phyloP scores from a whole-genome alignment of 2,329 filamentous ascomycete genomes.

The Aspergillus fumigatus region DNA sequence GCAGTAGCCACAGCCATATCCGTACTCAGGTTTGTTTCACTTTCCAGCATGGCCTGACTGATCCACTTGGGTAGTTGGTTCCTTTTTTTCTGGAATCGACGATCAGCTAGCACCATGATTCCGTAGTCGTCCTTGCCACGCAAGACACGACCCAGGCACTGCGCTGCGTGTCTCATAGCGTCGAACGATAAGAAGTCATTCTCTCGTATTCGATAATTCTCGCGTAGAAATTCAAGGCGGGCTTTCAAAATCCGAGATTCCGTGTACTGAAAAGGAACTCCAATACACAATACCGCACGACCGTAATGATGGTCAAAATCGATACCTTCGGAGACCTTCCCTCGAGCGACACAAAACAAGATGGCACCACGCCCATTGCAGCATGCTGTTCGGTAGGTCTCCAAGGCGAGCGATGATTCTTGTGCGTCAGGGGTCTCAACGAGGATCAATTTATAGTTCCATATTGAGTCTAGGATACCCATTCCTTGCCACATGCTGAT shows the following conservation, averaged over 20 bases:
- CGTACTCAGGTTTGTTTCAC: slow-evolving; percentile 84
- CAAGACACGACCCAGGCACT: slow-evolving; percentile 90
- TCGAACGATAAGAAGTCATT: slow-evolving; percentile 98
- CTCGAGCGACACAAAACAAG: slow-evolving; percentile 88
- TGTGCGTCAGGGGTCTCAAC: slow-evolving; percentile 97
- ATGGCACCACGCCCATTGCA: slow-evolving; percentile 95
- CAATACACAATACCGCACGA: slow-evolving; percentile 90
- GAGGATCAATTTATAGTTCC: slow-evolving; percentile 98
- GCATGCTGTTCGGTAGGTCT: slow-evolving; percentile 95
- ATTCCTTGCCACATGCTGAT: slow-evolving; percentile 99
- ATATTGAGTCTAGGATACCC: slow-evolving; percentile 94
- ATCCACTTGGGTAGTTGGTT: slow-evolving; percentile 96
- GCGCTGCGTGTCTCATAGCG: slow-evolving; percentile 97
- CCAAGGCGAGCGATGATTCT: slow-evolving; percentile 89
- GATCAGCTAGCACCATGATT: slow-evolving; percentile 97
- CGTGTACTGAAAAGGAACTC: slow-evolving; percentile 97
- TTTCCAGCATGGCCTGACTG: slow-evolving; percentile 76
- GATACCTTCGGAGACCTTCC: slow-evolving; percentile 96
- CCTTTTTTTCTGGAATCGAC: slow-evolving; percentile 87
- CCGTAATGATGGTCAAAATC: slow-evolving; percentile 99
- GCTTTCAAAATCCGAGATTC: slow-evolving; percentile 96
- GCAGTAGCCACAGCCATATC: slow-evolving; percentile 91
- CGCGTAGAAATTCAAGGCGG: slow-evolving; percentile 88
- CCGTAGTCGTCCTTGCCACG: slow-evolving; percentile 98
- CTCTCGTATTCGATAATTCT: slow-evolving; percentile 93